Evolutionary conservation across 1,139 yeast species (phyloP).

Genomic region (Hemisphaericaspora lyxosophila): DNA sequence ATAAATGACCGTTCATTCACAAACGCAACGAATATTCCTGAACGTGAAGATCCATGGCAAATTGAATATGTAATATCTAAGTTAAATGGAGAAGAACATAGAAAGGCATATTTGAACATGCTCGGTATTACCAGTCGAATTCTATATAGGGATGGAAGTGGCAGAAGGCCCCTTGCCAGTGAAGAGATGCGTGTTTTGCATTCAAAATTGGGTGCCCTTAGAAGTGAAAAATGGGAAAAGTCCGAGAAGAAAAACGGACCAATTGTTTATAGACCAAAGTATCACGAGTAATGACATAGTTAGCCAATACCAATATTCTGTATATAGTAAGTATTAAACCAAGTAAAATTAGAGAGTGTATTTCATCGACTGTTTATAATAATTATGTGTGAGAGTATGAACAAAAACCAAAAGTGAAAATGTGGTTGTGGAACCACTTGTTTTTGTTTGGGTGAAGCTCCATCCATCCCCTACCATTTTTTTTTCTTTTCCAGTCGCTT

Average conservation of each 20-base stretch:
- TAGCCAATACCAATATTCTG: not conserved
- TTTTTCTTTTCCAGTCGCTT: too few relatives aligned
- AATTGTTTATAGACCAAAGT: slow-evolving; percentile 12
- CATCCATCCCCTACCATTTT: too few relatives aligned
- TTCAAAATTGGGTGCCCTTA: slow-evolving; percentile 8
- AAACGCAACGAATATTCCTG: too few relatives aligned
- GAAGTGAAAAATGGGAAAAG: slow-evolving; percentile 9
- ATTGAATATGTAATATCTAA: slow-evolving; percentile 8
- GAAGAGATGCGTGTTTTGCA: slow-evolving; percentile 4
- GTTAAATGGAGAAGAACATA: not conserved
- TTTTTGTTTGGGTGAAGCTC: too few relatives aligned
- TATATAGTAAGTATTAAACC: not conserved
- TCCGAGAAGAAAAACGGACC: slow-evolving; percentile 5
- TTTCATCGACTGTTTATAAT: not conserved
- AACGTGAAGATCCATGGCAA: slow-evolving; percentile 6
- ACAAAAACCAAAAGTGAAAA: not conserved
- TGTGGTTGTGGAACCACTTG: slow-evolving; percentile 1
- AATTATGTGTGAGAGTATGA: not conserved
- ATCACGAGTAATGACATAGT: not conserved
- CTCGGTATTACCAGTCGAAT: not conserved
- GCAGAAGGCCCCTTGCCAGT: not conserved
- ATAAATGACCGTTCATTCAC: not conserved
- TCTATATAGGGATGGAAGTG: too few relatives aligned
- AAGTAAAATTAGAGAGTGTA: too few relatives aligned
- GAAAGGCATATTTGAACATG: not conserved